A percentile compares a stretch with the other conserved stretches of the same genome.
Conservation (phyloP, 768 basidiomycete genomes). For the Suillus paluster region DNA sequence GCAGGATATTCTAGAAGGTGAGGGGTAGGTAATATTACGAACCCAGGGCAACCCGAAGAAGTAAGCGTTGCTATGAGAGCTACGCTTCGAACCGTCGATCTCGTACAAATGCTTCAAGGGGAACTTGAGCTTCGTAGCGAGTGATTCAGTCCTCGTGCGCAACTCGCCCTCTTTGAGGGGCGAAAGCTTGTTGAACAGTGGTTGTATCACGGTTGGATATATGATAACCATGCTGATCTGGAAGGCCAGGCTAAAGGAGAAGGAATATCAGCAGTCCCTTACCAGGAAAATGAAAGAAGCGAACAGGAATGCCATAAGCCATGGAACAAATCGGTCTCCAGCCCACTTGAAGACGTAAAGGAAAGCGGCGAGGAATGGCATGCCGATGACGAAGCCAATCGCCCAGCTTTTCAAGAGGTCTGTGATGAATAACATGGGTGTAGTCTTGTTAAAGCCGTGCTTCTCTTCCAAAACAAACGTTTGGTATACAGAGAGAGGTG, state of each 20-base stretch:
- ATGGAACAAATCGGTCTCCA: constrained; percentile 90
- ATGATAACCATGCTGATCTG: constrained; percentile 84
- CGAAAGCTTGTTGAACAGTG: constrained; percentile 96
- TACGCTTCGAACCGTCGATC: constrained; percentile 96
- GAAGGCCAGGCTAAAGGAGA: constrained; percentile 64
- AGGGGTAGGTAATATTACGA: constrained; percentile 17
- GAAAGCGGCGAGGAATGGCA: constrained; percentile 87
- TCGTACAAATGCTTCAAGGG: constrained; percentile 94
- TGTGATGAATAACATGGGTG: constrained; percentile 69
- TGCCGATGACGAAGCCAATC: constrained; percentile 71
- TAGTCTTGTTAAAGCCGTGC: constrained; percentile 97
- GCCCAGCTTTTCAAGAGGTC: constrained; percentile 85
- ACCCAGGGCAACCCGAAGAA: constrained; percentile 98
- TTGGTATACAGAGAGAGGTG: constrained; percentile 81
- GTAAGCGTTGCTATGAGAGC: constrained; percentile 97
- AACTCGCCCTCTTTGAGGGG: constrained; percentile 81
- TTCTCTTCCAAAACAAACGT: constrained; percentile 95
- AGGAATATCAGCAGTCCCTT: not conserved
- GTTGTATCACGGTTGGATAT: constrained; percentile 89
- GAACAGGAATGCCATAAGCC: constrained; percentile 92
- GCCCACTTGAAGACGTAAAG: constrained; percentile 92
- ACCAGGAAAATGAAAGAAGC: constrained; percentile 28
- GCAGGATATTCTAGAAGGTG: not conserved
- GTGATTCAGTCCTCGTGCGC: constrained; percentile 71
- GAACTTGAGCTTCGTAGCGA: constrained; percentile 86